phyloP scores from a whole-genome alignment of 2,329 filamentous ascomycete genomes.

The Albophoma yamanashiensis region DNA sequence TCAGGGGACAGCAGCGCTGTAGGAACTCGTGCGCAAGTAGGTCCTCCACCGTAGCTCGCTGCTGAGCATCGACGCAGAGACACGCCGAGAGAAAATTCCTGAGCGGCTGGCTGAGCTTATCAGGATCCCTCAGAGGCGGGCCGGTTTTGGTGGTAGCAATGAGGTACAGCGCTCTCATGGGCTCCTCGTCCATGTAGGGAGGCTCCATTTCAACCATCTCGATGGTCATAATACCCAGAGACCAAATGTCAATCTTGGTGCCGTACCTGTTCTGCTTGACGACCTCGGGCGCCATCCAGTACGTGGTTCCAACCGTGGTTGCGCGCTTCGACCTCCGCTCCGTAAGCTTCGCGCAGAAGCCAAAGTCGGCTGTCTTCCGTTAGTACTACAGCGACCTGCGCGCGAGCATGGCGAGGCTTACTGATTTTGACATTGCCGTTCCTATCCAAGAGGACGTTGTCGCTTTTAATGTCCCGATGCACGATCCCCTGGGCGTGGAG shows the following conservation, averaged over 20 bases:
- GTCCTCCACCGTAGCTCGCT: slow-evolving; percentile 82
- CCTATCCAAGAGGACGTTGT: slow-evolving; percentile 91
- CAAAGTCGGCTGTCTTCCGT: slow-evolving; percentile 74
- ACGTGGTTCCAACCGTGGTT: slow-evolving; percentile 97
- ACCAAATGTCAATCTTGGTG: slow-evolving; percentile 98
- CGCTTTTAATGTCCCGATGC: slow-evolving; percentile 97
- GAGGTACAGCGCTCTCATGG: slow-evolving; percentile 90
- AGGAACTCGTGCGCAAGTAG: slow-evolving; percentile 88
- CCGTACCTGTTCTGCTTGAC: slow-evolving; percentile 99
- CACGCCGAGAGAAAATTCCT: slow-evolving; percentile 96
- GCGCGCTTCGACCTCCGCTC: slow-evolving; percentile 95
- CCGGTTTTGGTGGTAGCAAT: slow-evolving; percentile 92
- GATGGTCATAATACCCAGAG: slow-evolving; percentile 97
- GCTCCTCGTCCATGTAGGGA: slow-evolving; percentile 95
- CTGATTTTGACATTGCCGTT: slow-evolving; percentile 96
- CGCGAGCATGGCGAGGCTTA: slow-evolving; percentile 31
- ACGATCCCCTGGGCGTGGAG: slow-evolving; percentile 95
- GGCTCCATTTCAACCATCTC: slow-evolving; percentile 99
- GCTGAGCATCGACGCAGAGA: slow-evolving; percentile 92
- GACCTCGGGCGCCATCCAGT: slow-evolving; percentile 99
- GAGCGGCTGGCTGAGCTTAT: slow-evolving; percentile 94
- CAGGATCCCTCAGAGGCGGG: slow-evolving; percentile 91
- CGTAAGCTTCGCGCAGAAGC: slow-evolving; percentile 96
- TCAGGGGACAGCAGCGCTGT: slow-evolving; percentile 76
- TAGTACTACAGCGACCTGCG: slow-evolving; percentile 11